Base-by-base conservation (phyloP, 306 rosid genomes). In the Cercis canadensis region DNA sequence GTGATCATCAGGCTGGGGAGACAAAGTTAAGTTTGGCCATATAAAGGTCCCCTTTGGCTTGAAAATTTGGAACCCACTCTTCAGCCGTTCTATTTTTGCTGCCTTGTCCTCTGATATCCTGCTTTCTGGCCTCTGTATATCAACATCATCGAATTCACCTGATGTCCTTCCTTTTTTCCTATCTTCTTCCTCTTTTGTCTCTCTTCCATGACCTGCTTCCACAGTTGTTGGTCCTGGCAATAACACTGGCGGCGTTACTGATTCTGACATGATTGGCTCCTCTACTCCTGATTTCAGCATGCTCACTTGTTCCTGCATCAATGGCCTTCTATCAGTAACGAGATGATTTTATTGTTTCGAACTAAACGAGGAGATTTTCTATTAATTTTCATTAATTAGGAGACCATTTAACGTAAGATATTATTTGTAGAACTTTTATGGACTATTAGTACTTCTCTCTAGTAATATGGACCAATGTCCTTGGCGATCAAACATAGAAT, bases 21-120 rank as follows among this genome's bases (percentile, higher is more conserved):
- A 77, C 66, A 75, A 2, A 13, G 41, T 62, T 81, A 70, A 78
- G 70, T 73, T 73, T 72, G 96, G 97, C 95, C 96, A 94, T 16
- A 81, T 53, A 66, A 86, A 86, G 33, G 81, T 72, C 45, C 95
- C 96, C 21, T 78, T 84, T 67, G 97, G 92, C 79, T 77, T 86
- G 86, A 89, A 89, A 57, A 94, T 86, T 64, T 82, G 78, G 86
- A 94, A 91, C 15, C 97, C 96, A 80, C 99, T 94, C 86, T 75
- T 86, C 64, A 91, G 77, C 76, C 87, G 87, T 61, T 73, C 78
- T 61, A 87, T 89, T 74, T 31, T 91, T 51, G 90, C 75, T 45
- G 88, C 96, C 84, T 79, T 85, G 80, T 81, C 81, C 83, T 93
- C 87, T 39, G 21, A 70, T 40, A 55, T 65, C 40, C 58, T 49